Evolutionary conservation across 2,329 filamentous ascomycete species (phyloP).

Genomic region (Colletotrichum sansevieriae): DNA sequence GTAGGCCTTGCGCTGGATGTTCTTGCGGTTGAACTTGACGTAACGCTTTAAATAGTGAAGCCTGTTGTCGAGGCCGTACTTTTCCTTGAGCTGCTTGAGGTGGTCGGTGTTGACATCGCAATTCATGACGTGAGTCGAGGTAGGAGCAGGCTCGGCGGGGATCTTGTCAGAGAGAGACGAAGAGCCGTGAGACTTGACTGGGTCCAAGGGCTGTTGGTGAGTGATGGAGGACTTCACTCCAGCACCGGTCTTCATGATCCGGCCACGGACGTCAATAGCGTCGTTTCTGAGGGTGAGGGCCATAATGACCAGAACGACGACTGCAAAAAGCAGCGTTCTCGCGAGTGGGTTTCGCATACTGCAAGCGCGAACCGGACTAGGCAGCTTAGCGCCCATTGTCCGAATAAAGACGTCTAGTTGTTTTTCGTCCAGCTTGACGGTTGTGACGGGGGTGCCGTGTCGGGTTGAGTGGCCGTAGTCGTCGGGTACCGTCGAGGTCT

Average conservation of each 20-base stretch:
- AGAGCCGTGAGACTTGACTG: slow-evolving; percentile 35
- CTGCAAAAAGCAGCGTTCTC: slow-evolving; percentile 59
- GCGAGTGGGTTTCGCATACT: slow-evolving; percentile 64
- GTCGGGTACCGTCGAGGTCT: slow-evolving; percentile 15
- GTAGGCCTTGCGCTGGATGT: slow-evolving; percentile 63
- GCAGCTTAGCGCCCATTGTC: slow-evolving; percentile 55
- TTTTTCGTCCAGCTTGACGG: slow-evolving; percentile 41
- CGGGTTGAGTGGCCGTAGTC: neutral
- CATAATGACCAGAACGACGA: slow-evolving; percentile 58
- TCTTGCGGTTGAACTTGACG: slow-evolving; percentile 63
- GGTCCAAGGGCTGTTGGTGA: slow-evolving; percentile 47
- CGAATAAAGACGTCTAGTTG: slow-evolving; percentile 18
- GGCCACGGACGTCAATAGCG: slow-evolving; percentile 54
- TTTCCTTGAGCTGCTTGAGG: slow-evolving; percentile 59
- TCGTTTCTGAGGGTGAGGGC: slow-evolving; percentile 57
- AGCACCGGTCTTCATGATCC: slow-evolving; percentile 56
- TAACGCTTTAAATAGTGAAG: slow-evolving; percentile 71
- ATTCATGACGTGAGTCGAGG: slow-evolving; percentile 55
- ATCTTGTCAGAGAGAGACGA: slow-evolving; percentile 47
- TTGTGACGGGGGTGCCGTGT: neutral
- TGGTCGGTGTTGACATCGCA: slow-evolving; percentile 64
- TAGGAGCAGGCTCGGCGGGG: slow-evolving; percentile 44
- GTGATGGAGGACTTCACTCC: slow-evolving; percentile 50
- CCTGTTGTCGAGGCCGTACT: slow-evolving; percentile 61
- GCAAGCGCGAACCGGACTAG: slow-evolving; percentile 57